Base-by-base conservation (phyloP, 257 asterid species). In the Perilla frutescens region DNA sequence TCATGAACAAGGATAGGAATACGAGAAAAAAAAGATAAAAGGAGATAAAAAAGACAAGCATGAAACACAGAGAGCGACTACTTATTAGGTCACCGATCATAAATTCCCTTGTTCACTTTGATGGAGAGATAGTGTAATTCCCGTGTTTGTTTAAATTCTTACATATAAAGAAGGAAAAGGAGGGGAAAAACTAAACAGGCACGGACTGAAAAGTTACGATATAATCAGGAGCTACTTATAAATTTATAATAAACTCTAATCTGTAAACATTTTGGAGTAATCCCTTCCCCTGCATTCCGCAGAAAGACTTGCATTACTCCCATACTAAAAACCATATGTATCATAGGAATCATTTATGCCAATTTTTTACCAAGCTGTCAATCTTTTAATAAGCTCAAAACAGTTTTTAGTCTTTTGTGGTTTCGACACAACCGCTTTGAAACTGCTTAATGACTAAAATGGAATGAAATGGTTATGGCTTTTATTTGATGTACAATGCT, bases 401-500 rank as follows among this genome's bases (percentile, higher is more conserved):
- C 31, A 11, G 14, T 31, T 20, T 55, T 14, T 39, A 54, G 53
- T 56, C 68, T 50, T 12, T 64, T 64, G 58, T 48, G 48, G 11
- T 15, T 66, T 55, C 26, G 50, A 66, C 43, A 12, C 43, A 66
- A 75, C 45, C 13, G 48, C 68, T 64, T 15, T 8, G n/a, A 12
- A n/a, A 60, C 9, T 10, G 11, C 10, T 31, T 61, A 13, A 68
- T 62, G 67, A 40, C 12, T 59, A 32, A 32, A 40, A 54, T 20
- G 43, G 68, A 57, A 57, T 48, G 53, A 63, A 69, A 48, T 69
- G 55, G 70, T 53, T 66, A 41, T 68, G 57, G 11, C 49, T 51
- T 31, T 70, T 4, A 36, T 12, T 44, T 57, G 61, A 44, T 55
- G 63, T 31, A 7, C 26, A 68, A 43, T 37, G 40, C 51, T 12